phyloP scores from a whole-genome alignment of 495 filamentous ascomycete genomes.

The Penicillium turbatum region DNA sequence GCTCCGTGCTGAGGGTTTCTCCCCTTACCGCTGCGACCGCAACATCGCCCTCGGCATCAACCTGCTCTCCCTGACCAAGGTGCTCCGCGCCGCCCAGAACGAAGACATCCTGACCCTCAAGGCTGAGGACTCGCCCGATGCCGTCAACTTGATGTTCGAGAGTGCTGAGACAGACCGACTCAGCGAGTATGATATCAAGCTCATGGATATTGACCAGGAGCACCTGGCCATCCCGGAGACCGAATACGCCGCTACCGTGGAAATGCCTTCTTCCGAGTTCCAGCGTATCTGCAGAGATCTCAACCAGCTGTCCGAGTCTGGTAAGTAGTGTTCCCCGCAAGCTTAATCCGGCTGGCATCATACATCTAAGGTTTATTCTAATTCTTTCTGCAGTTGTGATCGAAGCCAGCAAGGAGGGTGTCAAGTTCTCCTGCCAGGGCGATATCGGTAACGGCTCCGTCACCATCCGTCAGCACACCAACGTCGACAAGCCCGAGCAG shows the following conservation, averaged over 20 bases:
- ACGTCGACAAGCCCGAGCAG: conserved; percentile 83
- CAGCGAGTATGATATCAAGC: conserved; percentile 98
- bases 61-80: conserved; percentile 92
- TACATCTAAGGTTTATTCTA: background rate
- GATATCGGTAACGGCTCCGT: conserved; percentile 96
- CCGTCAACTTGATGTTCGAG: conserved; percentile 94
- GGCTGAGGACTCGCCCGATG: conserved; percentile 94
- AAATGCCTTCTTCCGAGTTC: conserved; percentile 88
- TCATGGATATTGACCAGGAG: conserved; percentile 99
- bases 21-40: conserved; percentile 96
- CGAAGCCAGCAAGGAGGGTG: conserved; percentile 93
- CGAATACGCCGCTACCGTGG: conserved; percentile 88
- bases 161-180: conserved; percentile 82
- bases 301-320: conserved; percentile 87
- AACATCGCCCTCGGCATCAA: conserved; percentile 99
- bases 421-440: conserved; percentile 90
- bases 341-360: background rate
- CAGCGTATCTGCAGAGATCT: conserved; percentile 91
- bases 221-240: conserved; percentile 98
- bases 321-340: conserved; percentile 43
- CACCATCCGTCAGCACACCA: conserved; percentile 81
- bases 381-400: conserved; percentile 65
- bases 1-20: conserved; percentile 92
- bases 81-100: conserved; percentile 88
- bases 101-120: conserved; percentile 95